phyloP scores from a whole-genome alignment of 768 basidiomycete species.

The Dioszegia hungarica region DNA sequence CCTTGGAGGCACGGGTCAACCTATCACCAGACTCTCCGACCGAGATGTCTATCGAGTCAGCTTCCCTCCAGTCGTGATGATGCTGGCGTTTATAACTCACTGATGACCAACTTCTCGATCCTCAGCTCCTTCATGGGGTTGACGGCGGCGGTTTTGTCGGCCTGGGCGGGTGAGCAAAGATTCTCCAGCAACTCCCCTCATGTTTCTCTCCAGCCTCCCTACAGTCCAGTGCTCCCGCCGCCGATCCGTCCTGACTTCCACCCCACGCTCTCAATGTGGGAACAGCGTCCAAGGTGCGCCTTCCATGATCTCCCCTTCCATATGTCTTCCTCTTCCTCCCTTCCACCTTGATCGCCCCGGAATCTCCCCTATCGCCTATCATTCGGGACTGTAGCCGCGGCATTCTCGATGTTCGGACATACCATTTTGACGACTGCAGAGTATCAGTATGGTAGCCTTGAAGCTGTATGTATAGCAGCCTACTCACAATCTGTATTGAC shows the following conservation, averaged over 20 bases:
- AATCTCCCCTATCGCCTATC: too few species aligned
- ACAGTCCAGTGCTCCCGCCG: too few species aligned
- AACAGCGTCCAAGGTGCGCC: too few species aligned
- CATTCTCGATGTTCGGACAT: too few species aligned
- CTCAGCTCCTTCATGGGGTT: slow-evolving; percentile 95
- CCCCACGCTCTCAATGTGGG: too few species aligned
- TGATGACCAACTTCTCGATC: slow-evolving; percentile 99
- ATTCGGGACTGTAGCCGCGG: too few species aligned
- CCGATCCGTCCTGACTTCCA: too few species aligned
- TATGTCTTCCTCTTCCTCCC: too few species aligned
- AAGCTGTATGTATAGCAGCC: too few species aligned
- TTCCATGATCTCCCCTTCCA: neutral
- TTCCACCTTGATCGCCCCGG: too few species aligned
- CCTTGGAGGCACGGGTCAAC: slow-evolving; percentile 97
- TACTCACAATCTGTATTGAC: too few species aligned
- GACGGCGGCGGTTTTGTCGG: slow-evolving; percentile 50
- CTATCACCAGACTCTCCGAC: slow-evolving; percentile 99
- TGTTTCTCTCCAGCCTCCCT: neutral
- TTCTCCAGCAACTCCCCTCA: neutral
- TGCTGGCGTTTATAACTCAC: slow-evolving; percentile 56
- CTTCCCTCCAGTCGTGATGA: slow-evolving; percentile 13
- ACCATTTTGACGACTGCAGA: slow-evolving; percentile 5
- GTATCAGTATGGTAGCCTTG: neutral
- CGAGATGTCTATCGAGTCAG: slow-evolving; percentile 99
- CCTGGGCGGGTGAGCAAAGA: slow-evolving; percentile 32